Percentiles rank a stretch among this genome's conserved stretches.
Conservation (phyloP, 2,329 filamentous ascomycete genomes). For the Calcarisporium arbuscula region DNA sequence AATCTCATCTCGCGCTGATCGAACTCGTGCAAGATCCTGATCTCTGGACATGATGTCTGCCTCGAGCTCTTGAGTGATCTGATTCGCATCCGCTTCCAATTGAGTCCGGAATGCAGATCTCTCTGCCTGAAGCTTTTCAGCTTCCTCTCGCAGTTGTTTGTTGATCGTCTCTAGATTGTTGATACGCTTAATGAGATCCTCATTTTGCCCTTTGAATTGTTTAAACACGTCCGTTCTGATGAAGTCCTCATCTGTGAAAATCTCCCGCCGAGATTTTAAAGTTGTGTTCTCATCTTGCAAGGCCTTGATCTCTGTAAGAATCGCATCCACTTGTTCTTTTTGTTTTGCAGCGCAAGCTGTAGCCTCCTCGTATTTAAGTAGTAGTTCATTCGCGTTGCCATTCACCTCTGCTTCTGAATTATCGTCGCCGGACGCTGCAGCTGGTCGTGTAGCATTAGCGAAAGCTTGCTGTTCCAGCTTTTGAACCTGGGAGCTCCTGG, state of each 20-base stretch:
- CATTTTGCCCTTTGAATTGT: slow-evolving; percentile 79
- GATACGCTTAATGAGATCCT: slow-evolving; percentile 85
- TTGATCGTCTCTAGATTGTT: slow-evolving; percentile 90
- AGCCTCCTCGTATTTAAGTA: slow-evolving; percentile 72
- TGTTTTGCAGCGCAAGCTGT: slow-evolving; percentile 71
- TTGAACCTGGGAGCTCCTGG: slow-evolving; percentile 81
- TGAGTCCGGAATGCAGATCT: slow-evolving; percentile 74
- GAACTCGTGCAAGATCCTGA: slow-evolving; percentile 77
- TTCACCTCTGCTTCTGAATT: slow-evolving; percentile 49
- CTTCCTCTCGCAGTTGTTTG: slow-evolving; percentile 75
- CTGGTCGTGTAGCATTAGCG: slow-evolving; percentile 53
- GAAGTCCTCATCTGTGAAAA: slow-evolving; percentile 86
- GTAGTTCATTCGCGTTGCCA: slow-evolving; percentile 57
- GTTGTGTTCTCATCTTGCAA: slow-evolving; percentile 74
- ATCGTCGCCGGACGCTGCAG: slow-evolving; percentile 29
- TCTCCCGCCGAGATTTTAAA: slow-evolving; percentile 61
- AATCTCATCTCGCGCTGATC: slow-evolving; percentile 78
- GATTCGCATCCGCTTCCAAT: slow-evolving; percentile 73
- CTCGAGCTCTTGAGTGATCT: slow-evolving; percentile 69
- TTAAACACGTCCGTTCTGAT: slow-evolving; percentile 91
- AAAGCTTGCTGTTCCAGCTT: slow-evolving; percentile 88
- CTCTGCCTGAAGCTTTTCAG: slow-evolving; percentile 78
- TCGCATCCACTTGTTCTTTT: slow-evolving; percentile 77
- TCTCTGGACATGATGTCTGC: slow-evolving; percentile 75
- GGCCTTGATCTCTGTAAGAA: slow-evolving; percentile 69